Base-by-base conservation (phyloP, 768 basidiomycete species). In the Termitomyces sp. region DNA sequence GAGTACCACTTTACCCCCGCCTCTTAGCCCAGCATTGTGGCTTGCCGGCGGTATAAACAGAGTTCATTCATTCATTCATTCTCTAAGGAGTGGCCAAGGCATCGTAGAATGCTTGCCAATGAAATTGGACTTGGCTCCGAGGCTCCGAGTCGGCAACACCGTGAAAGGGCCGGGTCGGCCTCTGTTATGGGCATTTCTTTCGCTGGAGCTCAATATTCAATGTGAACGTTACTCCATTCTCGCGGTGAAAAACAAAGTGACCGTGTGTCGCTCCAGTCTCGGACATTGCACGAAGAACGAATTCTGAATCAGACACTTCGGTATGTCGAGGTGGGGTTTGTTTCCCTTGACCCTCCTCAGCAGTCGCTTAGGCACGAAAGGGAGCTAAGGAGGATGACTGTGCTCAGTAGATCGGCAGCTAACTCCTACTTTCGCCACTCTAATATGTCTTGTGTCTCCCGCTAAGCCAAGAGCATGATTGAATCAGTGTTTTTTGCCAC, bases 201-300 rank as follows among this genome's bases (percentile, higher is more conserved):
- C 49, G 49, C 49, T 50, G 49, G 49, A 34, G 13, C n/a, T 49
- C 48, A 49, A 33, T 33, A 49, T 49, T 49, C 48, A 50, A 50
- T 50, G 20, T 15, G 2, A 50, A 50, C 31, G 48, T 34, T 31
- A 22, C 20, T 13, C 47, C 47, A 48, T 48, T 48, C 6, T 24
- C n/a, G n/a, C 49, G 49, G 49, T 9, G 15, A 50, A 50, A 50
- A 50, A 50, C 49, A 34, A 50, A 34, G 10, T 50, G 33, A 5
- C 49, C 49, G 49, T 34, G 20, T 24, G 34, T 50, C 8, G 15
- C 8, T 24, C 13, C 20, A 50, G 31, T 34, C 34, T 50, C 49
- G 33, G 49, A 16, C 2, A 15, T 20, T 49, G 16, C 26, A 24
- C 16, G 37, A 37, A 37, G 18, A 39, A 3, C 9, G 7, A 18